Evolutionary conservation across 805 yeast species (phyloP).

Genomic region (Starmerella cellae): DNA sequence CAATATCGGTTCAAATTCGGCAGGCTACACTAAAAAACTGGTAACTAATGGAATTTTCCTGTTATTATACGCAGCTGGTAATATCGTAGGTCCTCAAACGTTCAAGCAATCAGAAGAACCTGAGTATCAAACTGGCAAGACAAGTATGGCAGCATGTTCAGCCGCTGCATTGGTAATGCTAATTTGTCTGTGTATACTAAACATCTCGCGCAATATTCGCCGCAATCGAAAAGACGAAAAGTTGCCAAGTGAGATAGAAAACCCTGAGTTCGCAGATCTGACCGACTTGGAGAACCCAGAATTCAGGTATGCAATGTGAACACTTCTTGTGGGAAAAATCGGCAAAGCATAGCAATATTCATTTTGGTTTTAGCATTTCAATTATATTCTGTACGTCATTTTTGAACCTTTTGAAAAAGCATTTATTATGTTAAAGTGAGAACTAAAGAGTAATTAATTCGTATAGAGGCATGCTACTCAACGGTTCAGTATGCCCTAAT

Average conservation of each 20-base stretch:
- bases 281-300: conserved; percentile 43
- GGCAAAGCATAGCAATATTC: no score
- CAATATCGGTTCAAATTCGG: conserved; percentile 34
- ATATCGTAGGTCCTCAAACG: conserved; percentile 46
- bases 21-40: conserved; percentile 46
- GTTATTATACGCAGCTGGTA: conserved; percentile 42
- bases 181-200: background rate
- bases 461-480: no score
- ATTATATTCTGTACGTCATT: no score
- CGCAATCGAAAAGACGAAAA: conserved; percentile 11
- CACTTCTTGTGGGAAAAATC: no score
- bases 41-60: conserved; percentile 35
- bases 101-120: conserved; percentile 50
- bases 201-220: conserved; percentile 4
- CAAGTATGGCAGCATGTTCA: conserved; percentile 42
- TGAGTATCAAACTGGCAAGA: conserved; percentile 44
- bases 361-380: no score
- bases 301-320: conserved; percentile 33
- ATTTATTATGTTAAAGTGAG: no score
- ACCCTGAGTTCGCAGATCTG: conserved; percentile 34
- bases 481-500: no score
- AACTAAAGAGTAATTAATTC: no score
- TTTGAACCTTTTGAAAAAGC: no score
- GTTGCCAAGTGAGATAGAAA: conserved; percentile 9
- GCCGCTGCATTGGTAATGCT: conserved; percentile 29